A percentile compares a stretch with the other conserved stretches of the same genome.
These are phyloP conservation scores for Alternaria hordeiaustralica DNA, from an alignment of 2,329 filamentous ascomycete genomes.

Conservation along the genomic window DNA sequence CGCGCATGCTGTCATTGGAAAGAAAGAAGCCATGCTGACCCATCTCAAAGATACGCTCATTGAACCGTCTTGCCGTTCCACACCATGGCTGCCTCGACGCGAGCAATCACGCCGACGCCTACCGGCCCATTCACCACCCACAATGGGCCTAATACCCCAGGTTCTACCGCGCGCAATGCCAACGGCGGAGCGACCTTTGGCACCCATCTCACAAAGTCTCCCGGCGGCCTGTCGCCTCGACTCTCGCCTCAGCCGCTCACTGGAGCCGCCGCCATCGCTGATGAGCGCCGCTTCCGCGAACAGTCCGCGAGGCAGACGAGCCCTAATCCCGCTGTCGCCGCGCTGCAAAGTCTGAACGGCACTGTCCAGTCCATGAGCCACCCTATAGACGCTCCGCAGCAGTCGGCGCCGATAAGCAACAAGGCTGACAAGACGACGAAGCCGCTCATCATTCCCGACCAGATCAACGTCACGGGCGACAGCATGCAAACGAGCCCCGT, in stretches of 20 bases:
- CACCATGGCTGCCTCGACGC: conserved; percentile 53
- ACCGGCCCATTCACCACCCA: conserved; percentile 50
- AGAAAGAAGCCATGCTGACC: conserved; percentile 15
- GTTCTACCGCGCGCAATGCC: conserved; percentile 36
- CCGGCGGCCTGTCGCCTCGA: conserved; percentile 50
- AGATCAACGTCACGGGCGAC: conserved; percentile 47
- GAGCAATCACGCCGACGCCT: conserved; percentile 52
- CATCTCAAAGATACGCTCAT: conserved; percentile 9
- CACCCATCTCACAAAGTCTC: conserved; percentile 52
- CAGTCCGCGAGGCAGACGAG: conserved; percentile 54
- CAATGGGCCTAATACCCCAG: conserved; percentile 51
- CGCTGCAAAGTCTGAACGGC: conserved; percentile 54
- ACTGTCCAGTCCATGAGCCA: conserved; percentile 40
- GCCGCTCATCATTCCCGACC: conserved; percentile 58
- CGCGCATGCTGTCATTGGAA: neutral
- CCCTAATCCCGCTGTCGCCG: conserved; percentile 55
- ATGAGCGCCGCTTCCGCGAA: conserved; percentile 54
- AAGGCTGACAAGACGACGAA: conserved; percentile 57
- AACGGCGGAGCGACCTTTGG: conserved; percentile 43
- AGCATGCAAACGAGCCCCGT: conserved; percentile 60
- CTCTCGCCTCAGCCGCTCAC: conserved; percentile 54
- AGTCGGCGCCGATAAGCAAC: conserved; percentile 55
- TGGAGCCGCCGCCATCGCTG: conserved; percentile 56
- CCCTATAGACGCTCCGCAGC: conserved; percentile 51
- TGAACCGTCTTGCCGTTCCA: neutral